Conservation (phyloP, 2,329 filamentous ascomycete genomes). For the Colletotrichum acutatum region DNA sequence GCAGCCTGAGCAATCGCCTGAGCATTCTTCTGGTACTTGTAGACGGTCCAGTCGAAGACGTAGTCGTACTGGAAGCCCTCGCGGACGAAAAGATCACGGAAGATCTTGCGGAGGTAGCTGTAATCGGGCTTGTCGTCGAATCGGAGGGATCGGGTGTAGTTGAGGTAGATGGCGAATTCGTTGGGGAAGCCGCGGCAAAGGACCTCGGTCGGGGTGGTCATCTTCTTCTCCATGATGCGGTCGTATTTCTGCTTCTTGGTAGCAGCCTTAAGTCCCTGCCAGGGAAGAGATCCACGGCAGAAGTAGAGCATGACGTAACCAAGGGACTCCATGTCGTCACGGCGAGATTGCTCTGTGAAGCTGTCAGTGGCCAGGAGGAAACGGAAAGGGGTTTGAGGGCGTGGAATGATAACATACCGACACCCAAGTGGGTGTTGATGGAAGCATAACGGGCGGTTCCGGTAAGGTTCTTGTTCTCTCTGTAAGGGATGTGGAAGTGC, state of each 20-base stretch:
- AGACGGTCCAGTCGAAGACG: conserved; percentile 99
- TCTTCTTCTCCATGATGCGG: conserved; percentile 99
- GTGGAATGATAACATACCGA: conserved; percentile 67
- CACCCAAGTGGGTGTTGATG: conserved; percentile 98
- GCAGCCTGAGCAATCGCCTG: conserved; percentile 85
- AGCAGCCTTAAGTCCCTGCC: conserved; percentile 98
- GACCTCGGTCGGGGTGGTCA: conserved; percentile 98
- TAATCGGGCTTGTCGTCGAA: conserved; percentile 99
- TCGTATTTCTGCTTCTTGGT: conserved; percentile 99
- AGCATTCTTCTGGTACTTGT: conserved; percentile 99
- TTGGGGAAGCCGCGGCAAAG: conserved; percentile 99
- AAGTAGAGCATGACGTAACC: conserved; percentile 99
- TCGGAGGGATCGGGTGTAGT: conserved; percentile 97
- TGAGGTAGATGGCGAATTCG: conserved; percentile 99
- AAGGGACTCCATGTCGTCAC: conserved; percentile 99
- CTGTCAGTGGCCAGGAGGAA: conserved; percentile 41
- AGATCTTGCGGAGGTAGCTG: conserved; percentile 99
- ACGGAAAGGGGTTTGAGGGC: neutral
- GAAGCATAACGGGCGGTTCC: conserved; percentile 98
- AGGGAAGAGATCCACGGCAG: conserved; percentile 97
- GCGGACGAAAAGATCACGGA: conserved; percentile 98
- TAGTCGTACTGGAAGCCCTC: conserved; percentile 99
- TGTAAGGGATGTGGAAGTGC: conserved; percentile 99
- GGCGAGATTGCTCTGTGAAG: conserved; percentile 87
- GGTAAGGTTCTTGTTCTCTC: conserved; percentile 99